Percentiles rank a stretch among this genome's conserved stretches.
phyloP scores from a whole-genome alignment of 2,329 filamentous ascomycete species.

The Polytolypa hystricis region DNA sequence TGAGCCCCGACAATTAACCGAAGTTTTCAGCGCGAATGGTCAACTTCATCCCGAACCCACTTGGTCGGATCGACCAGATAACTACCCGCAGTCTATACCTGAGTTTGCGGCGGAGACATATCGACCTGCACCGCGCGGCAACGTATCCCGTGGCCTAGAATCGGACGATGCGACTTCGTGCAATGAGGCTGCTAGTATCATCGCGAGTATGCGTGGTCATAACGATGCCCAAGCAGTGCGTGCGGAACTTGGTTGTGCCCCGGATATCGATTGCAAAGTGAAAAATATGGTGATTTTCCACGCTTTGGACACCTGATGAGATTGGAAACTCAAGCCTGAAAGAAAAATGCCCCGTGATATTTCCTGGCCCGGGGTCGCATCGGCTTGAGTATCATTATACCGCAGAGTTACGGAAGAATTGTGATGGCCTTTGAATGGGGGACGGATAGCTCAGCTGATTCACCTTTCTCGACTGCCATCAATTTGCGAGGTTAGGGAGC shows the following conservation, averaged over 20 bases:
- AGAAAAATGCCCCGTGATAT: too few relatives aligned
- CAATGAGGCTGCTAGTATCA: slow-evolving; percentile 14
- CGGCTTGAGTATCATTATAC: too few relatives aligned
- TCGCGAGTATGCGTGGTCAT: slow-evolving; percentile 14
- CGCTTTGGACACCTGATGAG: slow-evolving; percentile 9
- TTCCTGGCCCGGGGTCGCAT: too few relatives aligned
- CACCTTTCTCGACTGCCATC: too few relatives aligned
- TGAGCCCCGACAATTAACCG: background rate
- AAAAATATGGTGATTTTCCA: slow-evolving; percentile 14
- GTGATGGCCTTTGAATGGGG: too few relatives aligned
- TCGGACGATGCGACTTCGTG: slow-evolving; percentile 11
- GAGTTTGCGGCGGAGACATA: background rate
- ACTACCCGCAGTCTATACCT: background rate
- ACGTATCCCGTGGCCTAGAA: background rate
- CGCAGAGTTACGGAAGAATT: too few relatives aligned
- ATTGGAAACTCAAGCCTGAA: too few relatives aligned
- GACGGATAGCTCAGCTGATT: too few relatives aligned
- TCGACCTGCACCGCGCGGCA: background rate
- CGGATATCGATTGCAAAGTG: slow-evolving; percentile 11
- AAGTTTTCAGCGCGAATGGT: background rate
- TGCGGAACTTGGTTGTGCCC: slow-evolving; percentile 13
- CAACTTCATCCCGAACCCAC: background rate
- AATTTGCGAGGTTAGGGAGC: too few relatives aligned
- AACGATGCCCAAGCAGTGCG: slow-evolving; percentile 9
- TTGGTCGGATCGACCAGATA: background rate